Base-by-base conservation (phyloP, 2,329 filamentous ascomycete genomes). In the Arthrobotrys conoides region DNA sequence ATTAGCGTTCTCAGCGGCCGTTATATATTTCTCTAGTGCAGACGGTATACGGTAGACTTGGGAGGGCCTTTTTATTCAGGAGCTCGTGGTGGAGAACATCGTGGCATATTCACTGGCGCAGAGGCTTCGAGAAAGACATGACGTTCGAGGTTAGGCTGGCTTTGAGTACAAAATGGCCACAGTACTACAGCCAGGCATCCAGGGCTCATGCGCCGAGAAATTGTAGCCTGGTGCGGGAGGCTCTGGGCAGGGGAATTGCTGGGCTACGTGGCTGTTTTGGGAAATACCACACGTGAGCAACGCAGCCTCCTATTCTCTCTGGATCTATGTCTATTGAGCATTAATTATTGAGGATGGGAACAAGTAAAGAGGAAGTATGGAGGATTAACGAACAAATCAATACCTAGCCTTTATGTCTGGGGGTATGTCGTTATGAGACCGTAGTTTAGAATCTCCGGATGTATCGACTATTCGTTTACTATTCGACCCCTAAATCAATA, bases 121-220 rank as follows among this genome's bases (percentile, higher is more conserved):
- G 61, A 73, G 36, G 38, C 49, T 66, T 67, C 70, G 61, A 73
- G 59, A 71, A 57, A 30, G 22, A 18, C 63, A 72, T 72, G 69
- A 73, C 70, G 70, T 51, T 67, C 57, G 14, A 41, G 36, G 57
- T 33, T 41, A 59, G 36, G 30, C 33, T 41, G 53, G 44, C 44
- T 49, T 30, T 51, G 51, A 24, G 22, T 53, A 72, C 69, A 72
- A 51, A 57, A 67, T 73, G 70, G 63, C 69, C 59, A 72, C 70
- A 67, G 65, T 59, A 53, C 59, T 36, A 55, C 70, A 73, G 65
- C 51, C 24, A 61, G 41, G 41, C 46, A 69, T 33, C 57, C 36
- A 44, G 36, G 20, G 57, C 20, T 44, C 57, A 44, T 61, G 69
- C 59, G 48, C 69, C 49, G n/a, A 73, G 63, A 73, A 36, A 51